These are phyloP conservation scores for Entomortierella lignicola DNA, from an alignment of 192 early-diverging fungal species.

Conservation along the genomic window DNA sequence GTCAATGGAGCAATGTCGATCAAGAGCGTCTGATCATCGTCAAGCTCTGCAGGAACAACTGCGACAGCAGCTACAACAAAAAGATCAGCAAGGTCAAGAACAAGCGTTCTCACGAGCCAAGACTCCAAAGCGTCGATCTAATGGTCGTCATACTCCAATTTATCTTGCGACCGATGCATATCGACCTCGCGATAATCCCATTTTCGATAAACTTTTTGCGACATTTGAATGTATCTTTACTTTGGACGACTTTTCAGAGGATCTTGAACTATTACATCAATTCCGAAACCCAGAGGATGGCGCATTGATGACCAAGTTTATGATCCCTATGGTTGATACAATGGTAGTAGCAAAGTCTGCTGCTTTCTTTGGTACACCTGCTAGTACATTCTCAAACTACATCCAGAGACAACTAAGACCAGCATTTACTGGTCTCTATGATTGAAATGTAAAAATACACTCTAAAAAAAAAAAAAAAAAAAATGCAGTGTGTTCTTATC, in stretches of 20 bases:
- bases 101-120: not conserved
- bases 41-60: constrained; percentile 12
- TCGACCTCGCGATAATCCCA: constrained; percentile 55
- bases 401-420: constrained; percentile 48
- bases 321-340: constrained; percentile 68
- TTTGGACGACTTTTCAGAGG: constrained; percentile 58
- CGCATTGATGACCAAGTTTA: constrained; percentile 34
- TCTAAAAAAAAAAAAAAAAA: too few relatives aligned
- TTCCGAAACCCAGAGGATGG: constrained; percentile 52
- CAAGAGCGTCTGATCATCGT: constrained; percentile 22
- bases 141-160: constrained; percentile 53
- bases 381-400: constrained; percentile 61
- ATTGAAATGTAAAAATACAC: too few relatives aligned
- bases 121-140: constrained; percentile 20
- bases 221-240: constrained; percentile 63
- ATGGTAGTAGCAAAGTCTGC: constrained; percentile 62
- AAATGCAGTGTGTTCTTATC: too few relatives aligned
- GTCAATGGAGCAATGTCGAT: constrained; percentile 38
- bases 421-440: constrained; percentile 48
- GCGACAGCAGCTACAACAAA: constrained; percentile 10
- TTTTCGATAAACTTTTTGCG: constrained; percentile 60
- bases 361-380: constrained; percentile 63
- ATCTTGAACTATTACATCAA: constrained; percentile 41
- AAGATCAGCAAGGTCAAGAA: constrained; percentile 4
- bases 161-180: constrained; percentile 67